These are phyloP conservation scores for Phlebiopsis flavidoalba DNA, from an alignment of 768 basidiomycete species.

Conservation along the genomic window DNA sequence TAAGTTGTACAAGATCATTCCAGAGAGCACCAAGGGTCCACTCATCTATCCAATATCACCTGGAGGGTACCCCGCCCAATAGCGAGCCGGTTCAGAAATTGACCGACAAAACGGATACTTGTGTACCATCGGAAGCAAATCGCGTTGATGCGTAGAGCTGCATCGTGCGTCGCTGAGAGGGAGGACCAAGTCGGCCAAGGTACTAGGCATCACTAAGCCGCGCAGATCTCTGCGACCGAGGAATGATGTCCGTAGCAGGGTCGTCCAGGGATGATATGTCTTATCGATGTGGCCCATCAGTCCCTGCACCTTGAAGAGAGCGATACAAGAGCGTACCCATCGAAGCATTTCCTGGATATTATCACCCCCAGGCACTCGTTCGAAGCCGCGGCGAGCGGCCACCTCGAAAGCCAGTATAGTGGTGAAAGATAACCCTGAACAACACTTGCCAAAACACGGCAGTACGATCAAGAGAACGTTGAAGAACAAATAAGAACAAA, in stretches of 20 bases:
- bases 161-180: not conserved
- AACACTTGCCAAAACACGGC: constrained; percentile 1
- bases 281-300: not conserved
- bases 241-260: not conserved
- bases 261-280: not conserved
- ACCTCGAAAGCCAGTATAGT: not conserved
- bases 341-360: not conserved
- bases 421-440: not conserved
- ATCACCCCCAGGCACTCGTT: too few relatives aligned
- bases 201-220: not conserved
- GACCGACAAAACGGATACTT: not conserved
- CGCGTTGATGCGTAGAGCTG: not conserved
- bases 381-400: too few relatives aligned
- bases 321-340: not conserved
- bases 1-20: not conserved
- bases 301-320: not conserved
- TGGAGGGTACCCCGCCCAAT: not conserved
- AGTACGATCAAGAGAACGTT: not conserved
- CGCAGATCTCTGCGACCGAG: not conserved
- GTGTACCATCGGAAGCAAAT: not conserved
- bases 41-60: not conserved
- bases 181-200: not conserved
- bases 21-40: not conserved
- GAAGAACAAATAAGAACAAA: constrained; percentile 7
- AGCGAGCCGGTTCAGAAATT: not conserved